Conservation (phyloP, 1,139 yeast species). For the Williopsis jadinii region DNA sequence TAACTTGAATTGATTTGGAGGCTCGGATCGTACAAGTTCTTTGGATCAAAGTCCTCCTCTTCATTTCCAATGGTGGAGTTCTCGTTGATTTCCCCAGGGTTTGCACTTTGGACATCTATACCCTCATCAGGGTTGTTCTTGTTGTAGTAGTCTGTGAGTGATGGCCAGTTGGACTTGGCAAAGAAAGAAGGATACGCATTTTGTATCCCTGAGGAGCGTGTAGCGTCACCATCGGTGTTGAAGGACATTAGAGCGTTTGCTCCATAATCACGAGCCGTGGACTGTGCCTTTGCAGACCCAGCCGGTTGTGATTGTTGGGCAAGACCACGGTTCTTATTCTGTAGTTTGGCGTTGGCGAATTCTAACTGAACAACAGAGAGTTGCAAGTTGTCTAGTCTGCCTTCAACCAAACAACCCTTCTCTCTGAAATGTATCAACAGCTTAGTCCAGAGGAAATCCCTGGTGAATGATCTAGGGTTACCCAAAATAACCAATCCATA, state of each 20-base stretch:
- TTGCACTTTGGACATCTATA: neutral
- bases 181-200: constrained; percentile 26
- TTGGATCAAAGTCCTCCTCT: constrained; percentile 1
- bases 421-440: constrained; percentile 74
- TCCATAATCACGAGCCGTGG: constrained; percentile 32
- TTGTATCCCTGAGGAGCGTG: constrained; percentile 9
- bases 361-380: constrained; percentile 59
- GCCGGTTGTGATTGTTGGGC: constrained; percentile 7
- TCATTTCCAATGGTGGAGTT: neutral
- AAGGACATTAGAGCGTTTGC: constrained; percentile 44
- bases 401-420: constrained; percentile 85
- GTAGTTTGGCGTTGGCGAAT: constrained; percentile 22
- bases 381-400: constrained; percentile 78
- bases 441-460: constrained; percentile 74
- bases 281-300: constrained; percentile 13
- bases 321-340: constrained; percentile 4
- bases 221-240: constrained; percentile 25
- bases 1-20: constrained; percentile 35
- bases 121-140: constrained; percentile 13
- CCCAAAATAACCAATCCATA: constrained; percentile 81
- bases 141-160: constrained; percentile 24
- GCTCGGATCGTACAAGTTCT: constrained; percentile 14
- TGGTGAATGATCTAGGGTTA: constrained; percentile 71
- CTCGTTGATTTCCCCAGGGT: too few relatives aligned
- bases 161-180: constrained; percentile 33